phyloP scores from a whole-genome alignment of 768 basidiomycete species.

The Tephrocybe sp. region DNA sequence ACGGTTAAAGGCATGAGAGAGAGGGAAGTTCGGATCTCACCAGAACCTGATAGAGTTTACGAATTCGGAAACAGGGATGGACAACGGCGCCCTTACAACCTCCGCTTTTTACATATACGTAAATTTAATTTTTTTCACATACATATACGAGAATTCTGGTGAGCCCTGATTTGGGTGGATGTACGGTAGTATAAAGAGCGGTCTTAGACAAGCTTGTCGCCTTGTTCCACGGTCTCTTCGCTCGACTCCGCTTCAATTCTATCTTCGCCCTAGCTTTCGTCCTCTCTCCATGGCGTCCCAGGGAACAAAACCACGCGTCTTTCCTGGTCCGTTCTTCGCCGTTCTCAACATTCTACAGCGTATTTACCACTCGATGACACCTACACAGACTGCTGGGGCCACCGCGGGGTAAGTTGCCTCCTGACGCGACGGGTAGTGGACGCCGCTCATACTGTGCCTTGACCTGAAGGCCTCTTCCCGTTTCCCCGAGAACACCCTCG shows the following conservation, averaged over 20 bases:
- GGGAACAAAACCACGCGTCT: conserved; percentile 9
- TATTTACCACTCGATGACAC: not conserved
- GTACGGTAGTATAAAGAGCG: conserved; percentile 13
- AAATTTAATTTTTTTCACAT: not conserved
- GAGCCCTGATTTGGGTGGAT: conserved; percentile 8
- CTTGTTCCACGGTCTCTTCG: no score
- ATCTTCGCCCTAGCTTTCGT: not conserved
- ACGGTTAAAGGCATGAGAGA: no score
- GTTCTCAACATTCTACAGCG: not conserved
- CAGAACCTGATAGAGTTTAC: conserved; percentile 1
- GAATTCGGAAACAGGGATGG: not conserved
- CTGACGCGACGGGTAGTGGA: not conserved
- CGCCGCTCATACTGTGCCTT: not conserved
- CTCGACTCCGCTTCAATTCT: no score
- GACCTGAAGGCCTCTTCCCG: conserved; percentile 72
- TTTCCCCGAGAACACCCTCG: conserved; percentile 93
- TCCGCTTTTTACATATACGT: not conserved
- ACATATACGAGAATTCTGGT: not conserved
- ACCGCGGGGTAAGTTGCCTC: conserved; percentile 44
- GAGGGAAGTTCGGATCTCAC: not conserved
- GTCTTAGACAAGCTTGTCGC: not conserved
- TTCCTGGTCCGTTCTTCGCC: conserved; percentile 31
- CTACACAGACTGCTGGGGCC: conserved; percentile 65
- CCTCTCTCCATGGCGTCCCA: conserved; percentile 9
- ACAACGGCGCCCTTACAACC: not conserved